Percentiles rank a stretch among this genome's conserved stretches.
These are phyloP conservation scores for Drechslera avenae DNA, from an alignment of 2,329 filamentous ascomycete genomes.

Conservation along the genomic window DNA sequence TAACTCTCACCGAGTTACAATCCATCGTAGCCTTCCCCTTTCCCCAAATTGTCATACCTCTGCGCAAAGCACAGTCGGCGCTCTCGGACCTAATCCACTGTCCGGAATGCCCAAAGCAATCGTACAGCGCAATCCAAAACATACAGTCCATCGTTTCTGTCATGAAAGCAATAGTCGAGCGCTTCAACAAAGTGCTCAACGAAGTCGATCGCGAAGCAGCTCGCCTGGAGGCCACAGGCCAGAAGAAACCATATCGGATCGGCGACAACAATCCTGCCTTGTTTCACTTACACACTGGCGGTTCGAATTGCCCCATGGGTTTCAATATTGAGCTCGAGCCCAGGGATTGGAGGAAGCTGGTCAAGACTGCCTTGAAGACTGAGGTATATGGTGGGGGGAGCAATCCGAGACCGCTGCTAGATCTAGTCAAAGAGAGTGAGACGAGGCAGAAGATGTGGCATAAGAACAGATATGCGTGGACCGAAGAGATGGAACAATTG, in stretches of 20 bases:
- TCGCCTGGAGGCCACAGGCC: slow-evolving; percentile 34
- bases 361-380: slow-evolving; percentile 53
- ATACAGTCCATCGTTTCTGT: slow-evolving; percentile 50
- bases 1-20: slow-evolving; percentile 52
- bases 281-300: slow-evolving; percentile 52
- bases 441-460: slow-evolving; percentile 53
- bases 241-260: slow-evolving; percentile 52
- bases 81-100: slow-evolving; percentile 50
- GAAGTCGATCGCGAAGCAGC: slow-evolving; percentile 49
- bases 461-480: slow-evolving; percentile 14
- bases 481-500: slow-evolving; percentile 27
- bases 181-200: slow-evolving; percentile 49
- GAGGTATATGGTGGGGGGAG: slow-evolving; percentile 50
- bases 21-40: slow-evolving; percentile 48
- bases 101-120: slow-evolving; percentile 49
- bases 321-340: slow-evolving; percentile 53
- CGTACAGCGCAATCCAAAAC: slow-evolving; percentile 54
- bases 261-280: slow-evolving; percentile 49
- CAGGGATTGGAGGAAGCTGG: slow-evolving; percentile 51
- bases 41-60: slow-evolving; percentile 49
- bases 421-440: slow-evolving; percentile 48
- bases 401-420: slow-evolving; percentile 38
- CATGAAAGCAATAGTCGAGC: slow-evolving; percentile 50
- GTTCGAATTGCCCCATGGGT: slow-evolving; percentile 50
- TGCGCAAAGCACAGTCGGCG: slow-evolving; percentile 51